These are phyloP conservation scores for Backusella parvicylindrica DNA, from an alignment of 192 early-diverging fungal genomes.

Conservation along the genomic window DNA sequence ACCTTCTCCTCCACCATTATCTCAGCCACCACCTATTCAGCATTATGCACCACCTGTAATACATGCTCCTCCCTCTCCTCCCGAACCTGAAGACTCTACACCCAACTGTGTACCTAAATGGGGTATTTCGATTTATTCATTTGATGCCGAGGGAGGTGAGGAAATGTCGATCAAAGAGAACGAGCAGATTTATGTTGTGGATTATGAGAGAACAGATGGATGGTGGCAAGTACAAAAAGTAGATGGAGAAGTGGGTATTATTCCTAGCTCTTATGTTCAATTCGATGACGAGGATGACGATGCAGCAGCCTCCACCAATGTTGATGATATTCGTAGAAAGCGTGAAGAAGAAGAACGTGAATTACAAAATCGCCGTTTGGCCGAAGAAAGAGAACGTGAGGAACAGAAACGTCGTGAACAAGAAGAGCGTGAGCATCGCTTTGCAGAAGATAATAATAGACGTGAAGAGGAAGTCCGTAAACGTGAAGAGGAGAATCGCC, in stretches of 20 bases:
- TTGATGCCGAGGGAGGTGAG: constrained; percentile 77
- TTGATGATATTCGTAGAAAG: background rate
- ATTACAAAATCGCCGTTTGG: background rate
- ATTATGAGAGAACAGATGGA: constrained; percentile 75
- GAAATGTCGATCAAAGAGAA: constrained; percentile 83
- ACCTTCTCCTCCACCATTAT: background rate
- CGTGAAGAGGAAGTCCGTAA: constrained; percentile 27
- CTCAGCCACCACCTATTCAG: background rate
- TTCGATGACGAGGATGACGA: constrained; percentile 25
- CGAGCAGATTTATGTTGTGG: constrained; percentile 80
- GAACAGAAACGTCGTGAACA: constrained; percentile 1
- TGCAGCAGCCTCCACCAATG: background rate
- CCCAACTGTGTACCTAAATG: constrained; percentile 20
- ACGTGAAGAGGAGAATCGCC: background rate
- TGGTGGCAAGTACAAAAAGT: constrained; percentile 82
- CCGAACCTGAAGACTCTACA: constrained; percentile 20
- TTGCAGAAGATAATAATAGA: constrained; percentile 13
- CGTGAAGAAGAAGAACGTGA: background rate
- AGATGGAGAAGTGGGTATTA: constrained; percentile 66
- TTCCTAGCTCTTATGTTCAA: constrained; percentile 81
- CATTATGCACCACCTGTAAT: background rate
- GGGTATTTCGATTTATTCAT: constrained; percentile 73
- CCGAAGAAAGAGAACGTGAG: background rate
- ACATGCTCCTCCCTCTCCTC: background rate
- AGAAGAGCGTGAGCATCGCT: background rate